Evolutionary conservation across 2,329 filamentous ascomycete genomes (phyloP).

Genomic region (Aspergillus sp.): DNA sequence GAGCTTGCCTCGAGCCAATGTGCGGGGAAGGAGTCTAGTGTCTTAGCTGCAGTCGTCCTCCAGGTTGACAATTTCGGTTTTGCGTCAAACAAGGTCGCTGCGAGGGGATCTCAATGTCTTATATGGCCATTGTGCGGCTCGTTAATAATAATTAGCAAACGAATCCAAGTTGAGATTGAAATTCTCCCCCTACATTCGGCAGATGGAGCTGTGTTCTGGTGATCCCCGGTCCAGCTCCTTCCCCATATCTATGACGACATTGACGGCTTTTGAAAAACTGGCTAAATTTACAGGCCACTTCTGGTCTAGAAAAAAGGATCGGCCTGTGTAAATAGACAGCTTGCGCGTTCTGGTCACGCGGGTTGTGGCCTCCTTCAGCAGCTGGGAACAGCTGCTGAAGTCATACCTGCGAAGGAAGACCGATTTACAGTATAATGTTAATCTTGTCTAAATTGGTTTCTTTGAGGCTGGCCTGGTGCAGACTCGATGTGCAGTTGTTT

Average conservation of each 20-base stretch:
- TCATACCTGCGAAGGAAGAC: background rate
- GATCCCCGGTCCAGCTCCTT: background rate
- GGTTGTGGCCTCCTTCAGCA: background rate
- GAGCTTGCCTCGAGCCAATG: slow-evolving; percentile 5
- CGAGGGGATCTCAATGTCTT: background rate
- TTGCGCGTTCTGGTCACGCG: background rate
- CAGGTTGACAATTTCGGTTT: background rate
- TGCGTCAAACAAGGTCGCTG: background rate
- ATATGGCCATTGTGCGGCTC: background rate
- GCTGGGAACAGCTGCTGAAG: background rate
- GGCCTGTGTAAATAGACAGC: background rate
- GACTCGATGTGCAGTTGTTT: background rate
- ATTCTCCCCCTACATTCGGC: background rate
- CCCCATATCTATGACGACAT: slow-evolving; percentile 8
- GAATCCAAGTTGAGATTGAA: background rate
- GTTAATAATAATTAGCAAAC: background rate
- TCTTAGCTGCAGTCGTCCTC: background rate
- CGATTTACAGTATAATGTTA: background rate
- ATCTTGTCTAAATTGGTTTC: background rate
- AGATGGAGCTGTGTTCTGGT: background rate
- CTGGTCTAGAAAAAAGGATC: background rate
- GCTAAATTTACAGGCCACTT: background rate
- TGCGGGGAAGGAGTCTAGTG: slow-evolving; percentile 22
- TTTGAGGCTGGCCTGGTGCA: background rate
- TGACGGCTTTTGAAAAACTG: background rate